phyloP scores from a whole-genome alignment of 805 yeast species.

The Candida lessepsii region DNA sequence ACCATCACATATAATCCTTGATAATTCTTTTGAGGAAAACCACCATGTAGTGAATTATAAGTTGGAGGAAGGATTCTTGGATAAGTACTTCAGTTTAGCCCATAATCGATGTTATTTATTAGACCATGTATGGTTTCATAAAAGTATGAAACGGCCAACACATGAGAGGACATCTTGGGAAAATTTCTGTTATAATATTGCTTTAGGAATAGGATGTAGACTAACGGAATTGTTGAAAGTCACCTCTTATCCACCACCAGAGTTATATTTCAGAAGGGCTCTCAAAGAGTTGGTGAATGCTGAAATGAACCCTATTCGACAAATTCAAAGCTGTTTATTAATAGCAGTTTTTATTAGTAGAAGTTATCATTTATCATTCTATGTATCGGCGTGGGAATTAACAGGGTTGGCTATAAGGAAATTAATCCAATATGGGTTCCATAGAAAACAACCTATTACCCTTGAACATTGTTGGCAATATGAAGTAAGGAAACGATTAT shows the following conservation, averaged over 20 bases:
- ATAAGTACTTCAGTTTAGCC: constrained; percentile 15
- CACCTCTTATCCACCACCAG: constrained; percentile 13
- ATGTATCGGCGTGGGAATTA: constrained; percentile 14
- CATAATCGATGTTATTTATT: constrained; percentile 14
- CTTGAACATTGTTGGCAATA: constrained; percentile 9
- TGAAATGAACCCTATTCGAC: constrained; percentile 11
- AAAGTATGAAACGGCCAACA: not conserved
- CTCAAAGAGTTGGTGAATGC: constrained; percentile 9
- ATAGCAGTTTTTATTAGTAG: constrained; percentile 14
- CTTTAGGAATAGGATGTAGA: constrained; percentile 17
- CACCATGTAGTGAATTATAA: not conserved
- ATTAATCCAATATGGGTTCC: constrained; percentile 14
- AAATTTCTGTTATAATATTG: constrained; percentile 12
- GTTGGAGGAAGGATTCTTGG: constrained; percentile 9
- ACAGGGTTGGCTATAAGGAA: constrained; percentile 13
- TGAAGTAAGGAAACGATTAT: constrained; percentile 11
- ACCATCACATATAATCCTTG: constrained; percentile 8
- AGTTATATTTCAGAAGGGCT: constrained; percentile 13
- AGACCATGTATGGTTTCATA: constrained; percentile 13
- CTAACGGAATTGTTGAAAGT: constrained; percentile 12
- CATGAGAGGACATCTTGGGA: constrained; percentile 12
- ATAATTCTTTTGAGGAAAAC: constrained; percentile 4
- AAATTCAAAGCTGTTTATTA: constrained; percentile 13
- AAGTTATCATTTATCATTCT: constrained; percentile 16
- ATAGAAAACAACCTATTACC: constrained; percentile 9